Evolutionary conservation across 106 monocot genomes (phyloP), one percentile per base, ranked within the genome.

Genomic region (Acorus gramineus): DNA sequence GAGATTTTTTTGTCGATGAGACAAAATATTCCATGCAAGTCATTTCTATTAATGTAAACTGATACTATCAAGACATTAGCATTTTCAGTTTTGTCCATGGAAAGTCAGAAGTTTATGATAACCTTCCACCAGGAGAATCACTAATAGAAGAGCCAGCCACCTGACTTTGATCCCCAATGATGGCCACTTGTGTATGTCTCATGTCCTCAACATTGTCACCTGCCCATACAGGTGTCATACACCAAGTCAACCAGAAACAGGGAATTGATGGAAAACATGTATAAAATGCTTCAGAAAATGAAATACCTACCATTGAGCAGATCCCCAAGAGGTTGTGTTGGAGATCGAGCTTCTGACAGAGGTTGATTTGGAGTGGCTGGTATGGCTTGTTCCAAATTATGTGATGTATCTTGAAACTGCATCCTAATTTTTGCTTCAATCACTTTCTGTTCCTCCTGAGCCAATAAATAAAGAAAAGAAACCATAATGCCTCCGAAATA

Each of bases 381-480:
- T 44, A 69, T 11, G 44, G 57, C 13, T 4, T 64, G 47, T 7
- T 63, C 59, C 47, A 49, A 56, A 73, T 13, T 77, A 52, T 74
- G 63, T 12, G 73, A 74, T 59, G 28, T 28, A 28, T 81, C 75
- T n/a, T 8, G 8, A 14, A 11, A 49, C 14, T 77, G 82, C 68
- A 82, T 76, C 60, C 79, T 73, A 52, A 76, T 66, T 60, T 73
- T 76, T 59, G 82, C 74, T 46, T 86, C 79, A 62, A 67, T 71
- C 7, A 82, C 71, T 53, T 71, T 83, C 52, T 74, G 76, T 12
- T 86, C 82, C 62, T 82, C 82, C 86, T 86, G 47, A 53, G 57
- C 1, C 14, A 14, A 4, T 10, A 6, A 45, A 44, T 45, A 55
- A 66, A 46, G 47, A 8, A 12, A 47, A 47, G 61, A 61, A 47